These are phyloP conservation scores for Candida quercuum DNA, from an alignment of 805 yeast species.

Conservation along the genomic window DNA sequence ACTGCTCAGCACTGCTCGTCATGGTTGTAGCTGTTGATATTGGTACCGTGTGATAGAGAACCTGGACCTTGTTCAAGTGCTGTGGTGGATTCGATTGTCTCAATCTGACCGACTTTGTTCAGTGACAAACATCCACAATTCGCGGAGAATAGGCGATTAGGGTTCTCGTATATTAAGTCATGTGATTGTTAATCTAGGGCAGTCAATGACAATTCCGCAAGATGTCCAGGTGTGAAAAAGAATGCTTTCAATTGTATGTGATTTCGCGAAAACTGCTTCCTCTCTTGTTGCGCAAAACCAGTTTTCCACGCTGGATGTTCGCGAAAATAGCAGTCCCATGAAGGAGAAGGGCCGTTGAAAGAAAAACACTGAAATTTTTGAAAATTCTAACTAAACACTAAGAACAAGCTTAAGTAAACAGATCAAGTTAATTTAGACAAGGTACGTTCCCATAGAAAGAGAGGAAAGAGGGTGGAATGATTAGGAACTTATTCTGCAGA, in stretches of 20 bases:
- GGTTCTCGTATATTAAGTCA: no score
- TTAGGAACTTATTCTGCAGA: no score
- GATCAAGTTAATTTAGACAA: conserved; percentile 15
- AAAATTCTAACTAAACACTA: conserved; percentile 3
- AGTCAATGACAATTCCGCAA: no score
- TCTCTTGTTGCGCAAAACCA: background rate
- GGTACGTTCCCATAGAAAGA: conserved; percentile 16
- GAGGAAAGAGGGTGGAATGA: no score
- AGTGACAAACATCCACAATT: no score
- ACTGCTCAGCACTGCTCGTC: conserved; percentile 23
- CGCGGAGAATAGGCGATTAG: no score
- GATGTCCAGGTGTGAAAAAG: no score
- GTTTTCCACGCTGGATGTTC: background rate
- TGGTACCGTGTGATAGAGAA: no score
- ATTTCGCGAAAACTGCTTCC: background rate
- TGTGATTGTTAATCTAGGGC: background rate
- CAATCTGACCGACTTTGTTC: no score
- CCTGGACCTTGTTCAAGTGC: no score
- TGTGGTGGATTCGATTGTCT: no score
- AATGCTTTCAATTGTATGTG: background rate
- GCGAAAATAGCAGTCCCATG: conserved; percentile 8
- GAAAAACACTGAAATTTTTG: conserved; percentile 24
- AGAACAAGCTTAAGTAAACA: background rate
- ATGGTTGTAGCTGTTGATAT: no score
- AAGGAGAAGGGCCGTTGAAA: background rate